These are phyloP conservation scores for Suillus lakei DNA, from an alignment of 768 basidiomycete species.

Conservation along the genomic window DNA sequence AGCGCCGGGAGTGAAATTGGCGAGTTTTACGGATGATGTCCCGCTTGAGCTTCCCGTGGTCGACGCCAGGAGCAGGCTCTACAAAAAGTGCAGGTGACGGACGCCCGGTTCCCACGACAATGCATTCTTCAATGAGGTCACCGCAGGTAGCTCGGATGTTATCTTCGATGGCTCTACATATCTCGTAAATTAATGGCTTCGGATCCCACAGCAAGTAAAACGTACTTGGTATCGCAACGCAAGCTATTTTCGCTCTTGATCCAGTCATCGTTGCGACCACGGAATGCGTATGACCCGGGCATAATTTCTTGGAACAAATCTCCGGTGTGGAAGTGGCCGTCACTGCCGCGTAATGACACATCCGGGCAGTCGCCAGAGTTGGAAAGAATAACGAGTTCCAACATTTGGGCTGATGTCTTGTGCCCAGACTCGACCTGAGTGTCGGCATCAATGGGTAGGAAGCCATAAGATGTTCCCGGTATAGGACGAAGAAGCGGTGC, in stretches of 20 bases:
- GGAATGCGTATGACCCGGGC: constrained; percentile 63
- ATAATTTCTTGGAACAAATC: constrained; percentile 74
- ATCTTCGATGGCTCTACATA: constrained; percentile 71
- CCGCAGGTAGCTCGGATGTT: constrained; percentile 70
- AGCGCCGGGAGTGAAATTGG: constrained; percentile 74
- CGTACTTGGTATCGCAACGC: constrained; percentile 75
- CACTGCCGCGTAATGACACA: constrained; percentile 54
- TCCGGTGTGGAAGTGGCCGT: constrained; percentile 81
- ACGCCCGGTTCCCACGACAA: constrained; percentile 77
- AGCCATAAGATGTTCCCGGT: constrained; percentile 70
- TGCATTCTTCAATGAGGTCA: constrained; percentile 69
- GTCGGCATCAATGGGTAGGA: constrained; percentile 58
- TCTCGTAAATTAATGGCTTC: constrained; percentile 15
- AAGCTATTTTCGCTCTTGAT: constrained; percentile 82
- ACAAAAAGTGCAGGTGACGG: constrained; percentile 80
- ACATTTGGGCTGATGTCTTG: constrained; percentile 57
- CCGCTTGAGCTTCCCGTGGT: constrained; percentile 63
- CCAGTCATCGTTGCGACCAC: constrained; percentile 84
- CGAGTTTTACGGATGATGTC: constrained; percentile 76
- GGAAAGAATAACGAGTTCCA: constrained; percentile 73
- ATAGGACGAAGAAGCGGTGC: constrained; percentile 59
- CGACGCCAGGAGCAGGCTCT: constrained; percentile 60
- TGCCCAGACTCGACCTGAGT: constrained; percentile 45
- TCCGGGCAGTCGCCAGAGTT: constrained; percentile 75
- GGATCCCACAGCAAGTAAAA: constrained; percentile 9